Evolutionary conservation across 768 basidiomycete genomes (phyloP).

Genomic region (Agaricus subrufescens): DNA sequence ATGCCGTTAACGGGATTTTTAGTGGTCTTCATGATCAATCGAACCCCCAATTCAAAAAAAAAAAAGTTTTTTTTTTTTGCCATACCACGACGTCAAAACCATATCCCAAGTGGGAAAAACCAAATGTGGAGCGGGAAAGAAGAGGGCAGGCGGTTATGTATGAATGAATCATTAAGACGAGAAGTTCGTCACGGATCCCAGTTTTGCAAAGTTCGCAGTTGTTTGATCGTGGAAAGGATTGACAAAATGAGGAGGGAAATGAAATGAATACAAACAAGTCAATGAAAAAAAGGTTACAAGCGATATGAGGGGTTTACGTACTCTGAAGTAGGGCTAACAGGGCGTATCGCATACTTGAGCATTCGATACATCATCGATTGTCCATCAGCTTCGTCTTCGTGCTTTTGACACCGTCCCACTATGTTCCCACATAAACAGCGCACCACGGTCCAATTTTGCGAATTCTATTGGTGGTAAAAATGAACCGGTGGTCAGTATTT

Average conservation of each 20-base stretch:
- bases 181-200: no score
- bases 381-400: constrained; percentile 25
- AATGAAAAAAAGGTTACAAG: background rate
- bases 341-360: constrained; percentile 81
- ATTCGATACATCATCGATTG: constrained; percentile 55
- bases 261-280: background rate
- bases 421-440: constrained; percentile 84
- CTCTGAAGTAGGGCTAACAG: constrained; percentile 57
- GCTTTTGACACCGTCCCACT: constrained; percentile 65
- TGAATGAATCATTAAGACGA: no score
- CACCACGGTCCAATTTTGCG: constrained; percentile 59
- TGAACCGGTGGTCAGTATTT: background rate
- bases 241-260: constrained; percentile 3
- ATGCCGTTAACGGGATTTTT: constrained; percentile 73
- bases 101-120: no score
- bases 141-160: no score
- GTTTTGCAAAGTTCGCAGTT: background rate
- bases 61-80: no score
- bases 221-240: background rate
- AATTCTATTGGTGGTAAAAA: constrained; percentile 33
- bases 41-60: background rate
- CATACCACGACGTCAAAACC: no score
- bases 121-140: no score
- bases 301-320: constrained; percentile 34
- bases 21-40: constrained; percentile 24